Evolutionary conservation across 768 basidiomycete species (phyloP), one percentile per base, ranked within the genome.

Genomic region (Boletus subparvulus): DNA sequence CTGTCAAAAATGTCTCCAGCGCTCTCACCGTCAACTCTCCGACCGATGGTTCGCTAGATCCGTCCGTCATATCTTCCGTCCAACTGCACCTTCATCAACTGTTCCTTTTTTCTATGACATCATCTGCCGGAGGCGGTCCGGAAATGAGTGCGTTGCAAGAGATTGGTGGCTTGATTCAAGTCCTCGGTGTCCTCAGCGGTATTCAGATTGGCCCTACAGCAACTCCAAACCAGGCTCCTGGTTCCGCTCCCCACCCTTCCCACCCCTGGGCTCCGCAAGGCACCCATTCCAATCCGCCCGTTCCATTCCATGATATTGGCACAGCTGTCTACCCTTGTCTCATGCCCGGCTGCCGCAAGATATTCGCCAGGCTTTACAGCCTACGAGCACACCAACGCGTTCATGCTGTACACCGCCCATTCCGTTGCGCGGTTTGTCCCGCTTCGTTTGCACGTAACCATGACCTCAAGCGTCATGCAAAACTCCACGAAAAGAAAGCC

Each of bases 301-400:
- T 65, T 58, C 65, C 72, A 24, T 66, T 73, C 52, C 60, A 66
- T 47, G 85, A 85, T 62, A 86, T 87, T 46, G 84, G 83, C 36
- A 87, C 88, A 13, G 87, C 88, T 9, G 87, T 91, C n/a, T 85
- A 90, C 63, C 90, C 90, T 6, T 92, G 90, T 67, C 78, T 84
- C n/a, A 75, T 83, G 17, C 73, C 78, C 28, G 75, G 80, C 33
- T 92, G 90, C 67, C 75, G 72, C 56, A 90, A 88, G 73, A 82
- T 76, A 7, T 92, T 92, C 67, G 80, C 83, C 45, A 83, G 86
- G 12, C 76, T 90, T 13, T 87, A 84, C 69, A 81, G 76, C 61
- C 78, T 92, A 9, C 86, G 89, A 6, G 79, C 83, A 3, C 90
- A 92, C 69, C 83, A 88, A 63, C 84, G 83, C 39, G 69, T 82